Evolutionary conservation across 2,329 filamentous ascomycete genomes (phyloP).

Genomic region (Hypoxylon sp.): DNA sequence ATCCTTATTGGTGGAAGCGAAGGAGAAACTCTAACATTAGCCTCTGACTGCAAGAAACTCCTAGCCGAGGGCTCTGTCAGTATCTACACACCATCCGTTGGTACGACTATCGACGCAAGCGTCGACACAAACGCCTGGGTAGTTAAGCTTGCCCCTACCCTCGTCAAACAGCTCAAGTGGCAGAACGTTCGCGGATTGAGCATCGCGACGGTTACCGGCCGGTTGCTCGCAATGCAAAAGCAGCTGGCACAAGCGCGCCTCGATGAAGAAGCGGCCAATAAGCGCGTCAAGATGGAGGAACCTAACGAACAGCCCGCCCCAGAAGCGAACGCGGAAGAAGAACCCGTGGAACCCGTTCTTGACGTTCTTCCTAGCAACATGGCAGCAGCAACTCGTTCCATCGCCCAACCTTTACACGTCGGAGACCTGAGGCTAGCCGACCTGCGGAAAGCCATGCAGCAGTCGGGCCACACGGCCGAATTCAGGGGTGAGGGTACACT

Average conservation of each 20-base stretch:
- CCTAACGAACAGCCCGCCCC: conserved; percentile 38
- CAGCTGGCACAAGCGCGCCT: conserved; percentile 62
- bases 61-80: conserved; percentile 72
- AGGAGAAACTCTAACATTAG: conserved; percentile 83
- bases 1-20: conserved; percentile 88
- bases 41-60: conserved; percentile 82
- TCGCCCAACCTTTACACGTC: conserved; percentile 91
- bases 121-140: conserved; percentile 99
- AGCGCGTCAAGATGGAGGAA: conserved; percentile 64
- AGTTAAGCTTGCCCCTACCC: conserved; percentile 86
- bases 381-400: conserved; percentile 80
- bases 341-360: conserved; percentile 63
- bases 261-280: conserved; percentile 63
- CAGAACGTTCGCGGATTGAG: conserved; percentile 91
- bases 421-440: conserved; percentile 93
- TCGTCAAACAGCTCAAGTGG: conserved; percentile 92
- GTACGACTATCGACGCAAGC: conserved; percentile 84
- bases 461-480: conserved; percentile 86
- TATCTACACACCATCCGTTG: conserved; percentile 86
- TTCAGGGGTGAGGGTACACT: conserved; percentile 94
- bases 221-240: conserved; percentile 61
- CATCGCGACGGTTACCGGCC: conserved; percentile 92
- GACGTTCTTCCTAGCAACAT: conserved; percentile 71
- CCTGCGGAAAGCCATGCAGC: conserved; percentile 85
- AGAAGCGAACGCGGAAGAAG: conserved; percentile 45